A percentile compares a stretch with the other conserved stretches of the same genome.
These are phyloP conservation scores for Tilletia walkeri DNA, from an alignment of 1,284 basidiomycete genomes.

Conservation along the genomic window DNA sequence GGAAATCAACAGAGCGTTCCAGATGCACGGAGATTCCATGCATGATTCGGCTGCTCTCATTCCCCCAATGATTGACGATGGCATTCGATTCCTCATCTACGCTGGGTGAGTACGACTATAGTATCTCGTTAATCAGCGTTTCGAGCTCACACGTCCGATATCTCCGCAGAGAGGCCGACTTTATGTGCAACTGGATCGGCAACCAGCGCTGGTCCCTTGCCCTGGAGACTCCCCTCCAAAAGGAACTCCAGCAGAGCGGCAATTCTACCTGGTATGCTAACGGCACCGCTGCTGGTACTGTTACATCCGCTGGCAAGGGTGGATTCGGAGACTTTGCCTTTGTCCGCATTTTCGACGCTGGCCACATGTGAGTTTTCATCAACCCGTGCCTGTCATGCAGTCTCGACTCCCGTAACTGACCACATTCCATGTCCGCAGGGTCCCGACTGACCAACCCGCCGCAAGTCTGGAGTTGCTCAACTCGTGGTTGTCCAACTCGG, in stretches of 20 bases:
- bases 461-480: constrained; percentile 66
- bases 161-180: constrained; percentile 68
- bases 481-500: constrained; percentile 62
- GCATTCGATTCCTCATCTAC: constrained; percentile 75
- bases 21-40: constrained; percentile 73
- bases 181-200: constrained; percentile 59
- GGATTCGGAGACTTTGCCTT: constrained; percentile 43
- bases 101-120: constrained; percentile 59
- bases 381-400: not conserved
- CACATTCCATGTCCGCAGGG: constrained; percentile 41
- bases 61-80: constrained; percentile 71
- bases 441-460: constrained; percentile 75
- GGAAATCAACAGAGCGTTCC: constrained; percentile 68
- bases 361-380: constrained; percentile 35
- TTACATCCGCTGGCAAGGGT: constrained; percentile 46
- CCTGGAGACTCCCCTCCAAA: constrained; percentile 41
- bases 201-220: constrained; percentile 48
- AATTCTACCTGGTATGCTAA: constrained; percentile 33
- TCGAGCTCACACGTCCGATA: no score
- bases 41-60: constrained; percentile 73
- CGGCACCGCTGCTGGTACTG: constrained; percentile 40
- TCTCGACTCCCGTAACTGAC: not conserved
- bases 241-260: constrained; percentile 44
- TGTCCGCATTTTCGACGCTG: constrained; percentile 38
- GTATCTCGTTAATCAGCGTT: not conserved